These are phyloP conservation scores for Blastocladiella britannica DNA, from an alignment of 192 early-diverging fungal genomes.

Conservation along the genomic window DNA sequence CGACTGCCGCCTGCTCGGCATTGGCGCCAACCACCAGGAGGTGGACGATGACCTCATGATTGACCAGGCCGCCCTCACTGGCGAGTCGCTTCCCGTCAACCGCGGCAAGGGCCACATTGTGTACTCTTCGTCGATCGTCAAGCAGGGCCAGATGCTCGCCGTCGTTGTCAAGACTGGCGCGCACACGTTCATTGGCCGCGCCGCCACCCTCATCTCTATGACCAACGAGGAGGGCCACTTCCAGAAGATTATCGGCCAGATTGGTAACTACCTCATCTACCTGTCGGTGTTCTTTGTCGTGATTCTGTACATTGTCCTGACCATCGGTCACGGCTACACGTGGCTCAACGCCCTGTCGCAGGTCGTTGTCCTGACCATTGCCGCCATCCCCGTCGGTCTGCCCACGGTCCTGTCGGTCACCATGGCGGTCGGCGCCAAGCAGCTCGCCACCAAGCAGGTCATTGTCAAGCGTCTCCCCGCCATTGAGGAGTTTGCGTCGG, in stretches of 20 bases:
- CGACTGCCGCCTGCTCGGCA: conserved; percentile 59
- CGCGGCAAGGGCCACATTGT: conserved; percentile 64
- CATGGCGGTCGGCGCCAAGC: conserved; percentile 76
- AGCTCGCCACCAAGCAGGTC: conserved; percentile 71
- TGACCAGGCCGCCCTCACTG: conserved; percentile 84
- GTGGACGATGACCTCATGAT: conserved; percentile 61
- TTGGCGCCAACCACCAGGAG: conserved; percentile 53
- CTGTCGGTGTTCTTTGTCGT: conserved; percentile 55
- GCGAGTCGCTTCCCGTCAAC: conserved; percentile 75
- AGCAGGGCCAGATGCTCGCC: conserved; percentile 83
- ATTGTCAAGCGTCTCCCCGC: conserved; percentile 88
- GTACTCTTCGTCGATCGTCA: conserved; percentile 82
- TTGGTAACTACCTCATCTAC: conserved; percentile 80
- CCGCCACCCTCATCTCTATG: conserved; percentile 77
- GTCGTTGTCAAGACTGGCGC: conserved; percentile 82
- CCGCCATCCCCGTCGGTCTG: conserved; percentile 79
- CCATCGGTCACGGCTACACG: conserved; percentile 32
- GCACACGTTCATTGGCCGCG: conserved; percentile 87
- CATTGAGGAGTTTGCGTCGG: conserved; percentile 77
- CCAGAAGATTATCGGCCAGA: conserved; percentile 81
- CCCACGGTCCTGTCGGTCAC: conserved; percentile 85
- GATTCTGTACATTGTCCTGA: conserved; percentile 52
- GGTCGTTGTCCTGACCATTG: conserved; percentile 75
- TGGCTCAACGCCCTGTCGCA: conserved; percentile 41
- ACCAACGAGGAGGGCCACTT: conserved; percentile 89